These are phyloP conservation scores for Vigna reflexopilosa DNA, from an alignment of 306 rosid species.

Conservation along the genomic window DNA sequence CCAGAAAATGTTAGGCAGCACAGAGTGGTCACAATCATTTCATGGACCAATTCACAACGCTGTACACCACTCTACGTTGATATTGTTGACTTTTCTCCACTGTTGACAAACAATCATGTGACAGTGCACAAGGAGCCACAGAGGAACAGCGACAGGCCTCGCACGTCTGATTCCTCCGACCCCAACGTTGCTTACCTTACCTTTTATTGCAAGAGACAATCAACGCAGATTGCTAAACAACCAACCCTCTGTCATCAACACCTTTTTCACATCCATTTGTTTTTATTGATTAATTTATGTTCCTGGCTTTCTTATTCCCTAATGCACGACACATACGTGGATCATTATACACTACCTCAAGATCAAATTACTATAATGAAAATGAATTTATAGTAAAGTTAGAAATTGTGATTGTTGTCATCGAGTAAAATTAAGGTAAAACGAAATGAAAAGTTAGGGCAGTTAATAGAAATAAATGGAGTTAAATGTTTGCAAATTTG, in stretches of 20 bases:
- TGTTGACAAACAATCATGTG: constrained; percentile 16
- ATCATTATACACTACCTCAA: no score
- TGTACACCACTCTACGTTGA: constrained; percentile 22
- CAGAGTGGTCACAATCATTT: constrained; percentile 48
- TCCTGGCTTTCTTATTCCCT: constrained; percentile 8
- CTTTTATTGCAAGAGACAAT: constrained; percentile 17
- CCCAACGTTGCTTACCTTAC: background rate
- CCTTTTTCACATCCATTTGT: no score
- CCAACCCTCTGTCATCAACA: background rate
- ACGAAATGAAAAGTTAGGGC: background rate
- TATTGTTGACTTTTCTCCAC: constrained; percentile 10
- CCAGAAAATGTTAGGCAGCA: constrained; percentile 25
- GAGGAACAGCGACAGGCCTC: background rate
- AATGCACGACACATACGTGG: background rate
- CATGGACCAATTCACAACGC: constrained; percentile 30
- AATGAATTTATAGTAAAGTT: no score
- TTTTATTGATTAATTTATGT: background rate
- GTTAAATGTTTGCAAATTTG: background rate
- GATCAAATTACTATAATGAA: no score
- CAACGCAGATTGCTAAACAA: background rate
- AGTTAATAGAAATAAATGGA: background rate
- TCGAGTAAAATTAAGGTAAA: background rate
- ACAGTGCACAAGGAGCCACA: background rate
- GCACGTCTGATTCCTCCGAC: background rate
- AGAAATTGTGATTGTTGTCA: no score